These are phyloP conservation scores for Linnemannia zychae DNA, from an alignment of 192 early-diverging fungal genomes.

Conservation along the genomic window DNA sequence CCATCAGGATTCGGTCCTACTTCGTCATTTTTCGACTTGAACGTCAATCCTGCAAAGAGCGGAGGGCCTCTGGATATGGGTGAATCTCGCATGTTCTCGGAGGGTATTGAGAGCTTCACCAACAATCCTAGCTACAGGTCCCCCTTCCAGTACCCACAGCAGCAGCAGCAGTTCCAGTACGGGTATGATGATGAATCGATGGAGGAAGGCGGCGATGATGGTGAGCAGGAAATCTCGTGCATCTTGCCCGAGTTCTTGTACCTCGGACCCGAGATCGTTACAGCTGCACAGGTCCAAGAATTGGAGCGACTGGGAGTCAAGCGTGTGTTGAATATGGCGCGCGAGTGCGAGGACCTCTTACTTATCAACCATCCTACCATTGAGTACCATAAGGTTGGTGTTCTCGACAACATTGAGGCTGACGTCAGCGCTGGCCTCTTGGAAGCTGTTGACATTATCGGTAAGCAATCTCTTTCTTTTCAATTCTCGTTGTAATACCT, in stretches of 20 bases:
- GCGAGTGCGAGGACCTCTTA: conserved; percentile 72
- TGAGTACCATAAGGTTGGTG: conserved; percentile 63
- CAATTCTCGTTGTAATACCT: too few relatives aligned
- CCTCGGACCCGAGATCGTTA: conserved; percentile 77
- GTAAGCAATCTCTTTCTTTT: conserved; percentile 59
- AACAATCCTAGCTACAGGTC: conserved; percentile 21
- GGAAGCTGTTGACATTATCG: conserved; percentile 75
- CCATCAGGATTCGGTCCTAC: neutral
- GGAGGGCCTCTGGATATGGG: neutral
- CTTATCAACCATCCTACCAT: conserved; percentile 47
- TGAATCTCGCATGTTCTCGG: conserved; percentile 33
- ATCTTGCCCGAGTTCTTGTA: conserved; percentile 73
- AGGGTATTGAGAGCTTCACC: conserved; percentile 35
- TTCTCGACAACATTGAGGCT: conserved; percentile 74
- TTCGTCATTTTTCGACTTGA: neutral
- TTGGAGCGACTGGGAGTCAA: conserved; percentile 69
- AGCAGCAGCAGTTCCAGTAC: conserved; percentile 15
- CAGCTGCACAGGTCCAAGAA: conserved; percentile 66
- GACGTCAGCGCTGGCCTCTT: conserved; percentile 74
- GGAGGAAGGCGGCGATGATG: conserved; percentile 34
- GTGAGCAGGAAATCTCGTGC: conserved; percentile 61
- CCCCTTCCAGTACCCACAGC: conserved; percentile 1
- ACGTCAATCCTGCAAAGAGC: neutral
- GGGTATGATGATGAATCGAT: conserved; percentile 8
- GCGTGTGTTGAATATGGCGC: conserved; percentile 84